Percentiles rank a stretch among this genome's conserved stretches.
Conservation (phyloP, 139 green algal species). For the Desmodesmus armatus region DNA sequence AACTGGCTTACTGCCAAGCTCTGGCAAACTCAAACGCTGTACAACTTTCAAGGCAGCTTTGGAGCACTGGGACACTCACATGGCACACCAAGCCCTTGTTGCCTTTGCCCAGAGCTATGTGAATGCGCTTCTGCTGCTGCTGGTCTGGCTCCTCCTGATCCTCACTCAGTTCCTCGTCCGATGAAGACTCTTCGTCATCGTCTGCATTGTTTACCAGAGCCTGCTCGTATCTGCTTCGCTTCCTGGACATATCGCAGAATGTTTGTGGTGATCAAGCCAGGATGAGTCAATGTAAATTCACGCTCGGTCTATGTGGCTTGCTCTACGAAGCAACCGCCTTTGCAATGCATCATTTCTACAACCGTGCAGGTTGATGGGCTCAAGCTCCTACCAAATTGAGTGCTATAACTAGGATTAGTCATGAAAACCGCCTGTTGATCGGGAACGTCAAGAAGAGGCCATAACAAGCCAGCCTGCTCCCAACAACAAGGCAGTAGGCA, state of each 20-base stretch:
- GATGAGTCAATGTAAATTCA: too few species aligned
- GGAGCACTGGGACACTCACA: conserved; percentile 1
- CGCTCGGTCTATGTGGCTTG: too few species aligned
- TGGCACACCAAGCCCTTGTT: conserved; percentile 17
- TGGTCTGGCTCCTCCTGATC: conserved; percentile 30
- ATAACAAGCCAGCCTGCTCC: too few species aligned
- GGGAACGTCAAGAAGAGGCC: too few species aligned
- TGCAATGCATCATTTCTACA: too few species aligned
- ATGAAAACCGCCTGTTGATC: too few species aligned
- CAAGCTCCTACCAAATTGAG: too few species aligned
- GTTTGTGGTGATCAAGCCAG: too few species aligned
- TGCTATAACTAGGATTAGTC: too few species aligned
- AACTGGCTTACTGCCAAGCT: not conserved
- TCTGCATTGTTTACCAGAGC: conserved; percentile 44
- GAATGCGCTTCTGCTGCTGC: not conserved
- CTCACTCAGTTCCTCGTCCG: conserved; percentile 32
- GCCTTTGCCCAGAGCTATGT: conserved; percentile 14
- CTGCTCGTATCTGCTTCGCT: conserved; percentile 12
- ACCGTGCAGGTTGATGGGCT: too few species aligned
- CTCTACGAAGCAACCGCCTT: too few species aligned
- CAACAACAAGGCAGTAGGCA: too few species aligned
- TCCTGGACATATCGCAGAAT: conserved; percentile 11
- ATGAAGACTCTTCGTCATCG: conserved; percentile 53
- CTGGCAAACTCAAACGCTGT: not conserved
- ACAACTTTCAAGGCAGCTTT: conserved; percentile 4